Conservation (phyloP, 2,329 filamentous ascomycete species). For the Aspergillus fructus region DNA sequence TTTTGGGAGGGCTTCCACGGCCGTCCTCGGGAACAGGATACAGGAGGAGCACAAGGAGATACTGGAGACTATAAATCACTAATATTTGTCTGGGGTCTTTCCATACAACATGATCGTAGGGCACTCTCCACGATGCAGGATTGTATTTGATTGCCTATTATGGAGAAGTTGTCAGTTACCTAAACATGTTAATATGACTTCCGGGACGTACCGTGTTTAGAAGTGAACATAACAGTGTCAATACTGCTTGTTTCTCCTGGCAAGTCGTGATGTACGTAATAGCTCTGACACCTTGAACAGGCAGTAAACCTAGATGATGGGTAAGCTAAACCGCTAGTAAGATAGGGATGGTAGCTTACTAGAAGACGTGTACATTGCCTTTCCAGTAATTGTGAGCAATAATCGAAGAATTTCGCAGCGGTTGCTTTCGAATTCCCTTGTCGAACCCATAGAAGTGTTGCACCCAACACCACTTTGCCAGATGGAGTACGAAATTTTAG, state of each 20-base stretch:
- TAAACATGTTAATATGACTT: background rate
- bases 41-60: constrained; percentile 79
- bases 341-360: constrained; percentile 41
- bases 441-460: constrained; percentile 83
- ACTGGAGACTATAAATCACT: constrained; percentile 86
- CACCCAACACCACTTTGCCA: constrained; percentile 98
- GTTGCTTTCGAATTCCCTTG: constrained; percentile 90
- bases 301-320: constrained; percentile 58
- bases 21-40: constrained; percentile 83
- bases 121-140: constrained; percentile 87
- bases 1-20: constrained; percentile 68
- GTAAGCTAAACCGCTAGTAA: constrained; percentile 9
- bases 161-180: constrained; percentile 11
- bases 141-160: constrained; percentile 88
- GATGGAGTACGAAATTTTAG: constrained; percentile 87
- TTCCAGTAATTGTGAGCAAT: constrained; percentile 80
- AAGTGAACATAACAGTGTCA: constrained; percentile 87
- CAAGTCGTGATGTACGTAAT: constrained; percentile 88
- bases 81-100: constrained; percentile 87
- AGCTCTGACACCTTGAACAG: constrained; percentile 76
- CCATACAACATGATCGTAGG: constrained; percentile 89
- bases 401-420: constrained; percentile 85
- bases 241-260: constrained; percentile 84
- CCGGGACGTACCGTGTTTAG: constrained; percentile 75
- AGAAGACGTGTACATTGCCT: constrained; percentile 89